Percentiles rank a stretch among this genome's conserved stretches.
phyloP scores from a whole-genome alignment of 2,329 filamentous ascomycete genomes.

The Aspergillus sp. region DNA sequence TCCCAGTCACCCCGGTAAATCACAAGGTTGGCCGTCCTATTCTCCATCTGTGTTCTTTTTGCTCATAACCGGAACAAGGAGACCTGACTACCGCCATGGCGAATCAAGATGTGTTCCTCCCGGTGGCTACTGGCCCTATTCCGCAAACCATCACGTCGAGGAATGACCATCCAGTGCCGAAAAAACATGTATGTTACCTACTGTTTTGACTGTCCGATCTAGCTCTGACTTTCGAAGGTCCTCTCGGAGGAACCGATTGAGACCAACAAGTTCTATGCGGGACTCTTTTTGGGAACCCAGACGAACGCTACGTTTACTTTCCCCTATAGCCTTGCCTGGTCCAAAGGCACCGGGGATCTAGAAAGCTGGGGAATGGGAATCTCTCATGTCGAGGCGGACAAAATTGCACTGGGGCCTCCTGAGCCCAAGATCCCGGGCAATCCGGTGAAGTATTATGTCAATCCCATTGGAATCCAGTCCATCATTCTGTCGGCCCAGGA shows the following conservation, averaged over 20 bases:
- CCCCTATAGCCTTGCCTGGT: slow-evolving; percentile 71
- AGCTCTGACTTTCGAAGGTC: slow-evolving; percentile 23
- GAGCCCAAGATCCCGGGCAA: slow-evolving; percentile 52
- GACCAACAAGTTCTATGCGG: slow-evolving; percentile 67
- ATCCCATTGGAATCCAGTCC: slow-evolving; percentile 78
- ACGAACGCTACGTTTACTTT: slow-evolving; percentile 69
- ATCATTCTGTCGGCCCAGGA: slow-evolving; percentile 77
- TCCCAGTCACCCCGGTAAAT: not conserved
- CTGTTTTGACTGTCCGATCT: not conserved
- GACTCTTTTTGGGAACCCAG: slow-evolving; percentile 75
- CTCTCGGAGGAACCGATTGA: slow-evolving; percentile 37
- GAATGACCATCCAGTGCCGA: slow-evolving; percentile 43
- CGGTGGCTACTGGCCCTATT: slow-evolving; percentile 38
- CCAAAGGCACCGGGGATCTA: slow-evolving; percentile 60
- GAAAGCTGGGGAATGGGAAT: slow-evolving; percentile 75
- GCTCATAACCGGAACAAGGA: slow-evolving; percentile 4
- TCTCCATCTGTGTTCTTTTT: not conserved
- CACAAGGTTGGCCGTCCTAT: slow-evolving; percentile 7
- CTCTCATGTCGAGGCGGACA: slow-evolving; percentile 67
- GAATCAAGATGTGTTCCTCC: slow-evolving; percentile 39
- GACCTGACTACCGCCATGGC: slow-evolving; percentile 24
- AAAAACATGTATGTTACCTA: slow-evolving; percentile 35
- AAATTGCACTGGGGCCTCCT: slow-evolving; percentile 65
- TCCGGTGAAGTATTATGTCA: slow-evolving; percentile 71
- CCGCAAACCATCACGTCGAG: slow-evolving; percentile 39